A percentile compares a stretch with the other conserved stretches of the same genome.
These are phyloP conservation scores for Zygosaccharomyces sapae DNA, from an alignment of 1,139 yeast genomes.

Conservation along the genomic window DNA sequence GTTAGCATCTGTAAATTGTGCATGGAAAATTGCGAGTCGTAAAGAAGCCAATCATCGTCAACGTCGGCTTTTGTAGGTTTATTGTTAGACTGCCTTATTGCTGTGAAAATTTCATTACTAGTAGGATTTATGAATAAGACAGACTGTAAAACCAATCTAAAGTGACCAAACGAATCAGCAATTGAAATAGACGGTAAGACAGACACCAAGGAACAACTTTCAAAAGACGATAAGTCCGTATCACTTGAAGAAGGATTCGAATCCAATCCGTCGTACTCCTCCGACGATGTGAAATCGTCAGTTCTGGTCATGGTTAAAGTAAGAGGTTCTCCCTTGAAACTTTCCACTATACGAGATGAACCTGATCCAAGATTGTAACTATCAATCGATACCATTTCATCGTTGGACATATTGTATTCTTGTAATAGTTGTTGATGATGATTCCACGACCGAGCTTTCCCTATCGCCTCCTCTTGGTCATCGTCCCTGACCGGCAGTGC, in stretches of 20 bases:
- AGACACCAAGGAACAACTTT: constrained; percentile 24
- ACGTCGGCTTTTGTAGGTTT: constrained; percentile 30
- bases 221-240: constrained; percentile 15
- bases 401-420: constrained; percentile 9
- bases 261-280: constrained; percentile 19
- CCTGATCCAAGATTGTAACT: constrained; percentile 13
- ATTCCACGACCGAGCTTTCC: background rate
- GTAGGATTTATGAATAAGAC: constrained; percentile 28
- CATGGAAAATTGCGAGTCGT: constrained; percentile 39
- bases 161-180: constrained; percentile 29
- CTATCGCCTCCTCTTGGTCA: background rate
- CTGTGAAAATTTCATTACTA: constrained; percentile 30
- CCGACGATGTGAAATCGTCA: constrained; percentile 11
- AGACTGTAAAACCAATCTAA: constrained; percentile 34
- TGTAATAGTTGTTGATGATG: background rate
- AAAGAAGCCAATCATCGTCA: constrained; percentile 41
- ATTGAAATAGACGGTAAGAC: constrained; percentile 35
- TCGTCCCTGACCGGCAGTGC: constrained; percentile 6
- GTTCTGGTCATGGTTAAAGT: constrained; percentile 23
- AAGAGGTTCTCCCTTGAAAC: constrained; percentile 25
- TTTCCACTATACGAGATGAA: constrained; percentile 10
- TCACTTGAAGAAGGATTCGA: constrained; percentile 16
- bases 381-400: constrained; percentile 18
- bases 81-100: constrained; percentile 35
- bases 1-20: constrained; percentile 37